Base-by-base conservation (phyloP, 2,329 filamentous ascomycete genomes). In the Exophiala oligosperma region DNA sequence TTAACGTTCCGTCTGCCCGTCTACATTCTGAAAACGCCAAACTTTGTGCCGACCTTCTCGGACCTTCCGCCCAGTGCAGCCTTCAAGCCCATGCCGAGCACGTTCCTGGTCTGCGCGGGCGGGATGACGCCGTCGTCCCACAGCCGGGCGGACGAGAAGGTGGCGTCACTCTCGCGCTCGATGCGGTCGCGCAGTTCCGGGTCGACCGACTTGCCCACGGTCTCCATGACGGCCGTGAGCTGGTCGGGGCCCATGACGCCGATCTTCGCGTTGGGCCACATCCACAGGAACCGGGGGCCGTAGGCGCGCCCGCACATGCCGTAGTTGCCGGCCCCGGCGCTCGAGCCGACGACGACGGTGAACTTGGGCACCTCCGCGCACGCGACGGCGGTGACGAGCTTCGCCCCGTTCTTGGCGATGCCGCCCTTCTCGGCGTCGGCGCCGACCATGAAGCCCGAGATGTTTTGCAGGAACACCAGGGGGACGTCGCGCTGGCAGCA, bases 401-500 rank as follows among this genome's bases (percentile, higher is more conserved):
- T 97, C 4, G 94, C 94, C 41, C 94, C 94, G 70, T 97, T 95
- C 81, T 97, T 97, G 54, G 94, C 94, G 67, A 99, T 97, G 11
- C 94, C 94, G 52, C 93, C 93, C 54, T 89, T 88, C 76, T 99
- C 94, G 0, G 93, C 92, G 68, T 94, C 91, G 17, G 86, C 84
- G 44, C 94, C 94, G 32, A 99, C 94, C 94, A 99, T 99, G 83
- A 99, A 99, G 44, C 94, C 94, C 4, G 87, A 88, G 71, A 99
- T 97, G 74, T 99, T 97, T 73, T 99, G 94, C 21, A 99, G 79
- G 76, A 97, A 97, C 51, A 97, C 82, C 8, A 97, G 80, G 1
- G 94, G 93, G 56, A 97, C 90, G 54, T 90, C 86, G 56, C 94
- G 88, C 75, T 97, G 92, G 29, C 89, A 83, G 78, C 93, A 97